A percentile compares a stretch with the other conserved stretches of the same genome.
phyloP scores from a whole-genome alignment of 352 stramenopile species.

The Aphanomyces astaci region DNA sequence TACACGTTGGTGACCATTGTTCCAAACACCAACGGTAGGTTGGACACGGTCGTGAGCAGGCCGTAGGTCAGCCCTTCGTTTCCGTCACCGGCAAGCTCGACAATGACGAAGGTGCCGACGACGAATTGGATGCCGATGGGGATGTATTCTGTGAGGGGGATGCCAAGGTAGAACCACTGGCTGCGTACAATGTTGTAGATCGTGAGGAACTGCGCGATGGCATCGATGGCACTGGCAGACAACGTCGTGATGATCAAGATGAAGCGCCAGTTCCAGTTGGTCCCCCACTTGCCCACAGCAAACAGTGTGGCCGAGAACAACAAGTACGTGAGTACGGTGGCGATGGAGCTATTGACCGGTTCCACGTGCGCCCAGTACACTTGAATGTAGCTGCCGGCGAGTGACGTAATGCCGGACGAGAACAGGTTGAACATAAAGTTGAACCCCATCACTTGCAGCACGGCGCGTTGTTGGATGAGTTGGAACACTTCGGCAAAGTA shows the following conservation, averaged over 20 bases:
- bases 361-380: slow-evolving; percentile 30
- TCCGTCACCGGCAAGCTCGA: slow-evolving; percentile 44
- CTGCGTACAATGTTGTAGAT: slow-evolving; percentile 46
- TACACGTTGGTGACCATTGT: slow-evolving; percentile 48
- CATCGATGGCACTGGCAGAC: slow-evolving; percentile 34
- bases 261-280: slow-evolving; percentile 51
- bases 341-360: slow-evolving; percentile 18
- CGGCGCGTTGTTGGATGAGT: slow-evolving; percentile 11
- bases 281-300: slow-evolving; percentile 29
- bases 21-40: slow-evolving; percentile 37
- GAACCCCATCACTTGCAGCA: slow-evolving; percentile 22
- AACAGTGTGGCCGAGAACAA: slow-evolving; percentile 12
- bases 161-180: slow-evolving; percentile 59
- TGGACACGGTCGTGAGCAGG: slow-evolving; percentile 45
- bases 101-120: slow-evolving; percentile 45
- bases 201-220: slow-evolving; percentile 44
- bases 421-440: slow-evolving; percentile 31
- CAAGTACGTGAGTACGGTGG: background rate
- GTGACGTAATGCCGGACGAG: slow-evolving; percentile 42
- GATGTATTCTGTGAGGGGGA: slow-evolving; percentile 46
- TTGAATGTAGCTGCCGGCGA: slow-evolving; percentile 40
- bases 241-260: slow-evolving; percentile 41
- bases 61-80: slow-evolving; percentile 51
- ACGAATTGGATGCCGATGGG: slow-evolving; percentile 44
- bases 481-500: background rate